Percentiles rank a stretch among this genome's conserved stretches.
phyloP scores from a whole-genome alignment of 176 grass and related monocot species.

The Triticum urartu region DNA sequence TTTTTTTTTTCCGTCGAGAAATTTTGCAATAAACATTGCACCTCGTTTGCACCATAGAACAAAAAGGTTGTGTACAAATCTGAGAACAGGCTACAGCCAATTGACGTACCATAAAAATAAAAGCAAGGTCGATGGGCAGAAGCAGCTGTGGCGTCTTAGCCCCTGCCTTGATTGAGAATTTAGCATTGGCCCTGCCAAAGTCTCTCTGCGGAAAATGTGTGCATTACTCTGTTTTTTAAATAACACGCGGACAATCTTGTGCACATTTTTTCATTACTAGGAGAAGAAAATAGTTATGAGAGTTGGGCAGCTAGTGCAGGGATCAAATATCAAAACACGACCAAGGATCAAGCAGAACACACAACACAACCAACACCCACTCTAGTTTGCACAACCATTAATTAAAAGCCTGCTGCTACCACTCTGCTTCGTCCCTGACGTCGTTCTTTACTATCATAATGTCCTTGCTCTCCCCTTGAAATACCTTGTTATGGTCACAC shows the following conservation, averaged over 20 bases:
- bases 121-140: not conserved
- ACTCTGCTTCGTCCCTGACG: not conserved
- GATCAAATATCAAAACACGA: not conserved
- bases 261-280: not conserved
- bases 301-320: not conserved
- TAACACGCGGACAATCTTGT: not conserved
- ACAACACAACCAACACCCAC: not conserved
- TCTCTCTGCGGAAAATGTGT: not conserved
- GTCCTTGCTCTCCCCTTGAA: too few relatives aligned
- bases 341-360: not conserved
- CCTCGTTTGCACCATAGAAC: not conserved
- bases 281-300: not conserved
- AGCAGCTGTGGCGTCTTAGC: not conserved
- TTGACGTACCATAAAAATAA: not conserved
- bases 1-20: not conserved
- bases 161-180: not conserved
- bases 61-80: not conserved
- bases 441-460: too few relatives aligned
- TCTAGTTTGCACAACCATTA: too few relatives aligned
- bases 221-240: not conserved
- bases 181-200: not conserved
- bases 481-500: too few relatives aligned
- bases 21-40: slow-evolving; percentile 8
- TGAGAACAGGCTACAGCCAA: not conserved
- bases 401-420: too few relatives aligned